These are phyloP conservation scores for Didymella exigua DNA, from an alignment of 2,329 filamentous ascomycete genomes.

Conservation along the genomic window DNA sequence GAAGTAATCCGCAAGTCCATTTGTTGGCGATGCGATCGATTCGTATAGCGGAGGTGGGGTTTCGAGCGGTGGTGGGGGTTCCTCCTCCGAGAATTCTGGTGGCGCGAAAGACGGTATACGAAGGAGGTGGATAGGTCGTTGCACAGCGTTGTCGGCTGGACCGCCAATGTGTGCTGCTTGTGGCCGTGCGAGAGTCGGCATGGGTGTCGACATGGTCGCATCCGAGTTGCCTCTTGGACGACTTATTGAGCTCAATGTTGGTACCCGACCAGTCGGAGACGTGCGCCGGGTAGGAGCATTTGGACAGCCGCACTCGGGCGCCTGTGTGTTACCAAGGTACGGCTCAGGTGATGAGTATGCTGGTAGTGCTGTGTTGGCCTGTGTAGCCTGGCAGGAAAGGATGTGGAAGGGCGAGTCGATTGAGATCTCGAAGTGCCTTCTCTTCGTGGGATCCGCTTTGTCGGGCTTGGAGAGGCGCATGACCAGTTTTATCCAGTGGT, in stretches of 20 bases:
- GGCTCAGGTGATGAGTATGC: conserved; percentile 70
- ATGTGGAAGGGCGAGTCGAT: conserved; percentile 96
- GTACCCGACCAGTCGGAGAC: conserved; percentile 57
- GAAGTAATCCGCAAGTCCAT: conserved; percentile 83
- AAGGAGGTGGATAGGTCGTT: conserved; percentile 82
- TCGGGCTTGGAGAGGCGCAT: conserved; percentile 89
- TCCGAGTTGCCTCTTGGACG: conserved; percentile 38
- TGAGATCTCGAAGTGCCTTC: conserved; percentile 92
- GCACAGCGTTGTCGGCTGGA: conserved; percentile 53
- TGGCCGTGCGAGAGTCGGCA: conserved; percentile 59
- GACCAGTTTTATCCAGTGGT: conserved; percentile 98
- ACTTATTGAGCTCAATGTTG: conserved; percentile 64
- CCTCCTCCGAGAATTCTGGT: conserved; percentile 82
- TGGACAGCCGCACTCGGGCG: conserved; percentile 68
- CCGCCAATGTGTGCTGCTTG: conserved; percentile 54
- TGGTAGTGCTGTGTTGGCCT: conserved; percentile 84
- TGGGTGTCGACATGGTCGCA: conserved; percentile 27
- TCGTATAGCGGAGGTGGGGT: conserved; percentile 89
- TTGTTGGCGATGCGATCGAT: conserved; percentile 73
- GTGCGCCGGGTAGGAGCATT: conserved; percentile 62
- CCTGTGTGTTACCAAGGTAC: conserved; percentile 35
- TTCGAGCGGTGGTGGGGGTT: conserved; percentile 72
- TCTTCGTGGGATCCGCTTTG: conserved; percentile 74
- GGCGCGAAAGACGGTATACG: conserved; percentile 86
- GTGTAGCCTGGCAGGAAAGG: conserved; percentile 89